These are phyloP conservation scores for Heterobasidion irregulare DNA, from an alignment of 1,284 basidiomycete species.

Conservation along the genomic window DNA sequence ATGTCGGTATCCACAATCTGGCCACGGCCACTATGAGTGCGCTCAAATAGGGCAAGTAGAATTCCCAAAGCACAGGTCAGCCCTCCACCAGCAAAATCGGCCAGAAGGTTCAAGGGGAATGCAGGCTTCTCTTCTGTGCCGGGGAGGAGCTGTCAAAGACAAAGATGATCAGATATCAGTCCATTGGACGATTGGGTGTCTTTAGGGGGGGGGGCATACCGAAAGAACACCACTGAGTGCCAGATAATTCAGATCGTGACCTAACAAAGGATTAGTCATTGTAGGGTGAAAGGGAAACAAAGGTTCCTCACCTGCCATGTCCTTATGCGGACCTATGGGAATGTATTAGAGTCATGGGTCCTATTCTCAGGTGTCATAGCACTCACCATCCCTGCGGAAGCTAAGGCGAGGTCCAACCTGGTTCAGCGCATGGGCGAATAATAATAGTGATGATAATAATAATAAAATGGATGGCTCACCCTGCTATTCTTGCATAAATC, in stretches of 20 bases:
- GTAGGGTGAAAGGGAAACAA: slow-evolving; percentile 6
- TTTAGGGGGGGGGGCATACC: slow-evolving; percentile 28
- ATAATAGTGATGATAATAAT: neutral
- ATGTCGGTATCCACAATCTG: slow-evolving; percentile 77
- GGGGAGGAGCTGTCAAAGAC: slow-evolving; percentile 60
- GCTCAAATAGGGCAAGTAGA: slow-evolving; percentile 67
- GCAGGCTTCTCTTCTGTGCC: slow-evolving; percentile 53
- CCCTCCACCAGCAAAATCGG: slow-evolving; percentile 80
- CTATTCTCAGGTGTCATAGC: neutral
- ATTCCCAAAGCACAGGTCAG: slow-evolving; percentile 69
- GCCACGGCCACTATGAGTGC: slow-evolving; percentile 53
- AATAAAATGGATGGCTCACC: slow-evolving; percentile 31
- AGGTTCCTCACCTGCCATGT: slow-evolving; percentile 56
- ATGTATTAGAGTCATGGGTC: neutral
- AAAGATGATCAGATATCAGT: neutral
- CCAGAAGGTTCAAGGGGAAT: slow-evolving; percentile 72
- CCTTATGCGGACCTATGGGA: slow-evolving; percentile 45
- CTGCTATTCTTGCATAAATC: slow-evolving; percentile 59
- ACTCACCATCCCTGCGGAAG: neutral
- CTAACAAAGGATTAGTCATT: slow-evolving; percentile 23
- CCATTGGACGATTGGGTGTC: neutral
- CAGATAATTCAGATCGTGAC: slow-evolving; percentile 85
- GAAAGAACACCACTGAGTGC: slow-evolving; percentile 73
- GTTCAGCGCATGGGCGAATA: too few relatives aligned
- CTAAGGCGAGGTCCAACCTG: neutral